Evolutionary conservation across 2,329 filamentous ascomycete genomes (phyloP), one percentile per base, ranked within the genome.

Genomic region (Sclerotinia trifoliorum): DNA sequence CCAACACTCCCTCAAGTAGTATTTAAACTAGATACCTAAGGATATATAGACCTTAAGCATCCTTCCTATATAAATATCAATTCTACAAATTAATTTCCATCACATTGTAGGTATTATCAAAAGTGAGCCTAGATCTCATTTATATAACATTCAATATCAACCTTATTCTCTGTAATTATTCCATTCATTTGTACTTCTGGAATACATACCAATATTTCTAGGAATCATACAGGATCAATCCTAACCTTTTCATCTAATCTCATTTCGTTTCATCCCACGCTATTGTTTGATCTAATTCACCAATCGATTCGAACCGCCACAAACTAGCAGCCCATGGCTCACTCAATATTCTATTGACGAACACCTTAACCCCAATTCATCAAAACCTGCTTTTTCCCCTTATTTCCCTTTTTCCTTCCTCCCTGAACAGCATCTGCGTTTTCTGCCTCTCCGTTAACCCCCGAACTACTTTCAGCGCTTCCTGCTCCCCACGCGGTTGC

Each of bases 341-440:
- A 39, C 54, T 15, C 32, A 42, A 19, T 13, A 57, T 8, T 57
- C 55, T 42, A 5, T 17, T 17, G 15, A 39, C 35, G 11, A 56
- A 56, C 2, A 32, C 2, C n/a, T 66, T 35, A 66, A 44, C 64
- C 64, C 64, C 64, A 66, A 66, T 66, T 66, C 54, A 66, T 84
- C 61, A 88, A 77, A 10, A 89, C 85, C 76, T 87, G 81, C 76
- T 87, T 88, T 76, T 88, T 87, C 24, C 83, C 84, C 78, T 88
- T 85, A 69, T 85, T 85, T 5, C 81, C 81, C 70, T 83, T 86
- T 78, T 86, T 88, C 75, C 85, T 86, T 1, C 68, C 77, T 2
- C 73, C 77, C 21, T 75, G 74, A 32, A 68, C 70, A 61, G 26
- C 67, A 15, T 58, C 68, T 15, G 52, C 60, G 32, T 32, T 76